Conservation (phyloP, 1,139 yeast genomes). For the Candida glucosophila region DNA sequence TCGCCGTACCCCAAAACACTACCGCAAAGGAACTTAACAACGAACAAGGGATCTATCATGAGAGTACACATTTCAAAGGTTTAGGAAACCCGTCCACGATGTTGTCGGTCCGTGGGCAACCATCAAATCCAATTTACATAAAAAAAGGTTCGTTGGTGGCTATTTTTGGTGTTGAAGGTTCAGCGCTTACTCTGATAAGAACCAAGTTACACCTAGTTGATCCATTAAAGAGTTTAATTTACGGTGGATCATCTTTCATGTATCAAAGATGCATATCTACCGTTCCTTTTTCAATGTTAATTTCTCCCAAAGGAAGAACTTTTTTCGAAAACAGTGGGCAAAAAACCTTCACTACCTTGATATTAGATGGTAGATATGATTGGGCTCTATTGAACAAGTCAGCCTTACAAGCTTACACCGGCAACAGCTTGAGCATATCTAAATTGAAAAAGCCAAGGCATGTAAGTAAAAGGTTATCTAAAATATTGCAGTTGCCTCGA, state of each 20-base stretch:
- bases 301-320: slow-evolving; percentile 17
- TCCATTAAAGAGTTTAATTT: slow-evolving; percentile 30
- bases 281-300: slow-evolving; percentile 34
- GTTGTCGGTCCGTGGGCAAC: slow-evolving; percentile 40
- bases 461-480: slow-evolving; percentile 27
- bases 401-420: slow-evolving; percentile 44
- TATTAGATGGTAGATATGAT: slow-evolving; percentile 49
- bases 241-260: slow-evolving; percentile 32
- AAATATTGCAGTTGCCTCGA: slow-evolving; percentile 11
- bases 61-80: slow-evolving; percentile 28
- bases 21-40: too few species aligned
- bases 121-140: slow-evolving; percentile 46
- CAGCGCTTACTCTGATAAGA: slow-evolving; percentile 14
- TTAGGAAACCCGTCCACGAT: slow-evolving; percentile 39
- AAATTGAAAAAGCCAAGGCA: slow-evolving; percentile 30
- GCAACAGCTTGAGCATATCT: slow-evolving; percentile 36
- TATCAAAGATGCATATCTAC: slow-evolving; percentile 43
- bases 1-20: too few species aligned
- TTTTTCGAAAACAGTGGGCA: slow-evolving; percentile 9
- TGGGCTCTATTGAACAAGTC: slow-evolving; percentile 48
- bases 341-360: slow-evolving; percentile 33
- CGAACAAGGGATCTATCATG: too few species aligned
- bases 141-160: slow-evolving; percentile 42
- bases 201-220: slow-evolving; percentile 21
- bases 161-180: slow-evolving; percentile 26